A percentile compares a stretch with the other conserved stretches of the same genome.
Conservation (phyloP, 2,329 filamentous ascomycete genomes). For the Trichoderma atroviride region DNA sequence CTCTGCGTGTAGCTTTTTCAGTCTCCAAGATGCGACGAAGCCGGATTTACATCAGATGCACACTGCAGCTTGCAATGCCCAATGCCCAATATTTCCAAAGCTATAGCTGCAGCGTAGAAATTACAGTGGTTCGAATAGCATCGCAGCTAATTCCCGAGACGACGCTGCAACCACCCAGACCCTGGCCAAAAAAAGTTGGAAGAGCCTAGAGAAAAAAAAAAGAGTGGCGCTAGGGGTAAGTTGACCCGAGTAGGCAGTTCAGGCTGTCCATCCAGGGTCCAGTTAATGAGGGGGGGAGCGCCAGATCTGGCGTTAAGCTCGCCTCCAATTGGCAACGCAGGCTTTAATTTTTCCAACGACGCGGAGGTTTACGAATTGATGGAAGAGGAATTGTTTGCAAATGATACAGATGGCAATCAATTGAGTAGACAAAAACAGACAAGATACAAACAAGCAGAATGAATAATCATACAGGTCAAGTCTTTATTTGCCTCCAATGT, state of each 20-base stretch:
- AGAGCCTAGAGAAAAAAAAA: neutral
- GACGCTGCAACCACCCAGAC: too few relatives aligned
- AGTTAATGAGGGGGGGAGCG: neutral
- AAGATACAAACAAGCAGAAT: neutral
- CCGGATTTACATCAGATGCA: neutral
- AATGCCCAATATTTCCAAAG: neutral
- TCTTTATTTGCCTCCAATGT: too few relatives aligned
- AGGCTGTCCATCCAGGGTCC: conserved; percentile 10
- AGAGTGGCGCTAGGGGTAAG: neutral
- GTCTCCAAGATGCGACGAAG: neutral
- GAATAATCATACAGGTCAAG: too few relatives aligned
- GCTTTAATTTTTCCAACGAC: neutral
- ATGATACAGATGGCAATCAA: neutral
- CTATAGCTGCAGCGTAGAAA: neutral
- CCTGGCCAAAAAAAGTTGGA: neutral
- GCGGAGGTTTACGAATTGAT: too few relatives aligned
- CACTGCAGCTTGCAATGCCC: neutral
- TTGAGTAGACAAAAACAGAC: neutral
- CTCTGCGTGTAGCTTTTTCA: neutral
- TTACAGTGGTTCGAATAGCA: neutral
- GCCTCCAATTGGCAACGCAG: conserved; percentile 14
- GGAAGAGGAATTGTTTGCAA: too few relatives aligned
- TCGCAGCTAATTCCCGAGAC: neutral
- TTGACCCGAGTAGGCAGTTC: neutral
- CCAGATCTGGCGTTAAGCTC: conserved; percentile 22